Evolutionary conservation across 2,329 filamentous ascomycete species (phyloP), one percentile per base, ranked within the genome.

Genomic region (Stachybotrys chlorohalonatus): DNA sequence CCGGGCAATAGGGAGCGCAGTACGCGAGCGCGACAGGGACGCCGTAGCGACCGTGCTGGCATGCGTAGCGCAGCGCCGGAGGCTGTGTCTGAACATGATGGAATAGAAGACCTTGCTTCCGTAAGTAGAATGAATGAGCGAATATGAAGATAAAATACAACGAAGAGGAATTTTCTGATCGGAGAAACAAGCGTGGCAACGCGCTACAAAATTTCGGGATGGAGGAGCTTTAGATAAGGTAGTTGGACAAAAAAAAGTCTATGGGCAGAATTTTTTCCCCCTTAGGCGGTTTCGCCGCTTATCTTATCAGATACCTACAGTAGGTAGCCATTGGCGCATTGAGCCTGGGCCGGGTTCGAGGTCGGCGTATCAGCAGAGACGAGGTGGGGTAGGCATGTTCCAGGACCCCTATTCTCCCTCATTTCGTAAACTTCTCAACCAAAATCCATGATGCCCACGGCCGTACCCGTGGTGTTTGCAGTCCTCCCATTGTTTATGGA

Each of bases 61-160:
- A 61, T 71, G 60, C 57, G 62, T 62, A 62, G 69, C 70, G 63
- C 70, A 74, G 58, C 71, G 70, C 58, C 70, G 66, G 51, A 74
- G 60, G 57, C 70, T 68, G 58, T 69, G 67, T 58, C 70, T 64
- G 58, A 71, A 69, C 70, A 73, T 68, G 52, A 39, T 17, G 36
- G 24, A 32, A 30, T 15, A 52, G 36, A 45, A 55, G 50, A 50
- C 55, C 51, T 53, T 16, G 17, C 17, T 53, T 16, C 11, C 17
- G 11, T 32, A 39, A 52, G 56, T 48, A 55, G 42, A 52, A 52
- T 49, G 55, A 53, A 55, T 16, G 17, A 46, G 31, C 13, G 47
- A 24, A 17, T 47, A 31, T 51, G 56, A 49, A 55, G 42, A 52
- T n/a, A n/a, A 17, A 50, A 50, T 24, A 32, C 15, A 16, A 52